These are phyloP conservation scores for Diutina rugosa DNA, from an alignment of 1,139 yeast genomes.

Conservation along the genomic window DNA sequence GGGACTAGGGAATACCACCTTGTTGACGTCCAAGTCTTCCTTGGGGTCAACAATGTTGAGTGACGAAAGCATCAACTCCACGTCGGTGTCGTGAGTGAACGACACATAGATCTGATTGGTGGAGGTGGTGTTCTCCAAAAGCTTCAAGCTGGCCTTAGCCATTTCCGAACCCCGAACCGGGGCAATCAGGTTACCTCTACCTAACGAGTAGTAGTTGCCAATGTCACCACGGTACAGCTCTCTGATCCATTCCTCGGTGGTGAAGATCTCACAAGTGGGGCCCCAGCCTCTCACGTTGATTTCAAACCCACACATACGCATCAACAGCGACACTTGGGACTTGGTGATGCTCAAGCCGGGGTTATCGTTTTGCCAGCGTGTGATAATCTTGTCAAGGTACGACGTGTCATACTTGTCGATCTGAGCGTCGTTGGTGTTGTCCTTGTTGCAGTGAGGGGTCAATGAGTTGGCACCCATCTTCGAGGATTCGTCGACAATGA, in stretches of 20 bases:
- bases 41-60: constrained; percentile 33
- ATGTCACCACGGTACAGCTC: constrained; percentile 34
- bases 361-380: constrained; percentile 8
- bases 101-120: constrained; percentile 8
- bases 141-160: not conserved
- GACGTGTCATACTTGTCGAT: constrained; percentile 10
- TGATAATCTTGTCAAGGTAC: constrained; percentile 22
- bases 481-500: constrained; percentile 20
- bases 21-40: constrained; percentile 15
- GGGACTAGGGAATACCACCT: constrained; percentile 23
- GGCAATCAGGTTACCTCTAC: constrained; percentile 36
- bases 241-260: constrained; percentile 32
- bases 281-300: constrained; percentile 35
- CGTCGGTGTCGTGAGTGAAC: constrained; percentile 50
- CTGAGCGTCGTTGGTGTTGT: constrained; percentile 7
- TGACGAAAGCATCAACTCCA: constrained; percentile 35
- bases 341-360: constrained; percentile 9
- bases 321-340: constrained; percentile 26
- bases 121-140: not conserved
- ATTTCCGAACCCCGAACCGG: constrained; percentile 20
- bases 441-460: constrained; percentile 17
- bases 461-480: constrained; percentile 18
- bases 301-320: constrained; percentile 34
- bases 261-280: constrained; percentile 37
- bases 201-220: constrained; percentile 31